Conservation (phyloP, 352 stramenopile species). For the Pythium apleroticum region DNA sequence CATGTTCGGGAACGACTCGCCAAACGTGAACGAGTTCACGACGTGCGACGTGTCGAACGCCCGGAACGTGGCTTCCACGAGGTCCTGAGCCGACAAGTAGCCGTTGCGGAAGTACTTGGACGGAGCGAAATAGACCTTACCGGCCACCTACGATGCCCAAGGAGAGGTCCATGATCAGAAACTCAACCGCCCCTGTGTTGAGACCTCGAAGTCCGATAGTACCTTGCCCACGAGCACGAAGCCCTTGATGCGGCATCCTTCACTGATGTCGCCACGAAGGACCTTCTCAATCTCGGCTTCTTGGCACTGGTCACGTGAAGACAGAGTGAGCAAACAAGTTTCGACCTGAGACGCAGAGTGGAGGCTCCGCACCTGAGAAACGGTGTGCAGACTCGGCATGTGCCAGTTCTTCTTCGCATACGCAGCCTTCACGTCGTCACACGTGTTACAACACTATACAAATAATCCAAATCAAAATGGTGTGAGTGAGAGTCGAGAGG, state of each 20-base stretch:
- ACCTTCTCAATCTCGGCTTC: slow-evolving; percentile 76
- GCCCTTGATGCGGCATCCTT: slow-evolving; percentile 79
- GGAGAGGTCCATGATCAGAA: background rate
- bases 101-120: slow-evolving; percentile 83
- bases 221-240: slow-evolving; percentile 80
- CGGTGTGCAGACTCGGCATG: slow-evolving; percentile 77
- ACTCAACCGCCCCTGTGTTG: background rate
- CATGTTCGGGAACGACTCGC: slow-evolving; percentile 81
- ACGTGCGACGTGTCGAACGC: slow-evolving; percentile 38
- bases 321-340: background rate
- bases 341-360: background rate
- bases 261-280: slow-evolving; percentile 65
- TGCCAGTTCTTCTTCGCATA: slow-evolving; percentile 74
- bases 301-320: slow-evolving; percentile 47
- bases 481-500: background rate
- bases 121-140: slow-evolving; percentile 79
- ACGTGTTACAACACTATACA: slow-evolving; percentile 30
- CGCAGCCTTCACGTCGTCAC: slow-evolving; percentile 45
- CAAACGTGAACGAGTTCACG: slow-evolving; percentile 62
- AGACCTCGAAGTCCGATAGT: background rate
- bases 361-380: slow-evolving; percentile 41
- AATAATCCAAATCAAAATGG: background rate
- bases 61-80: slow-evolving; percentile 31
- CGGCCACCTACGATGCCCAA: slow-evolving; percentile 46
- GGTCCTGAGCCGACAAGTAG: slow-evolving; percentile 40